Conservation (phyloP, 257 asterid species). For the Hygrophila difformis region DNA sequence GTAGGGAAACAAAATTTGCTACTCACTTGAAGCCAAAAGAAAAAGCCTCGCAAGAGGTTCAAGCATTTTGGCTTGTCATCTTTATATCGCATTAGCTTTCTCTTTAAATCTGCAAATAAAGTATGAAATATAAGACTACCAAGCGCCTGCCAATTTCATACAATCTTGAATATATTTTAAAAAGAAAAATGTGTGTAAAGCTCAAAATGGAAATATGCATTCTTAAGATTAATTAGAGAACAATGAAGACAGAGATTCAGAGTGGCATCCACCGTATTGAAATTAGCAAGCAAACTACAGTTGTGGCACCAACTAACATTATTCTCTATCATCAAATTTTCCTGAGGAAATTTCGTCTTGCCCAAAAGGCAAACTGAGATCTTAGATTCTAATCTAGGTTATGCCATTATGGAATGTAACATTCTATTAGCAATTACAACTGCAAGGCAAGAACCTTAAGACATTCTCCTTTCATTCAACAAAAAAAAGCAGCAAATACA, state of each 20-base stretch:
- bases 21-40: conserved; percentile 40
- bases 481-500: no score
- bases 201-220: background rate
- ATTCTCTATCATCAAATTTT: no score
- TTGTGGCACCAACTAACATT: no score
- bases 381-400: no score
- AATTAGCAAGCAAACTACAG: background rate
- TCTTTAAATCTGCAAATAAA: conserved; percentile 23
- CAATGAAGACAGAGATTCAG: background rate
- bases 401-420: no score
- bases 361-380: no score
- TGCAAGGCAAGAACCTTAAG: no score
- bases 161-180: background rate
- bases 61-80: conserved; percentile 20
- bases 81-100: background rate
- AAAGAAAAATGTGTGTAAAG: background rate
- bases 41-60: conserved; percentile 40
- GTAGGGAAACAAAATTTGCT: background rate
- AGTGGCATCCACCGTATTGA: background rate
- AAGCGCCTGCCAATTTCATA: background rate
- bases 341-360: no score
- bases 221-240: background rate
- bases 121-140: background rate
- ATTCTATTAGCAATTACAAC: no score
- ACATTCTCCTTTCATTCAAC: no score